phyloP scores from a whole-genome alignment of 108 stramenopile species.

The Pinguiococcus pyrenoidosus region DNA sequence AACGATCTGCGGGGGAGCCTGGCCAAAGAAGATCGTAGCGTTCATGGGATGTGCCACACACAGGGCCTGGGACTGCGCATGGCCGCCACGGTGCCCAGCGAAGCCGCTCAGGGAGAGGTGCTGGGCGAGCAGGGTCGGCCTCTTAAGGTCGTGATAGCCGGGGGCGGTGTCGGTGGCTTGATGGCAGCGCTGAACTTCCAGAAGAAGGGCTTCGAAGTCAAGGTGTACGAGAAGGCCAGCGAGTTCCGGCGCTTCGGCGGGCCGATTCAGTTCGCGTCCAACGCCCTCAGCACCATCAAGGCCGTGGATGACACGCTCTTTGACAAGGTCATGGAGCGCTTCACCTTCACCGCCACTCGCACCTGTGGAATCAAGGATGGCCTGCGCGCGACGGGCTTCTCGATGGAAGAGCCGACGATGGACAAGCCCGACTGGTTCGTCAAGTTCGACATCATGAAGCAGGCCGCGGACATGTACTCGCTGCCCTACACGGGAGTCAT shows the following conservation, averaged over 20 bases:
- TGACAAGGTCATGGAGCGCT: constrained; percentile 80
- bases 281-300: constrained; percentile 78
- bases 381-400: too few relatives aligned
- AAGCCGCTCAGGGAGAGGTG: too few relatives aligned
- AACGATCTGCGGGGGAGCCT: too few relatives aligned
- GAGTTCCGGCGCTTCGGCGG: constrained; percentile 88
- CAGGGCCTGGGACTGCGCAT: too few relatives aligned
- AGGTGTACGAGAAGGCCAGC: constrained; percentile 79
- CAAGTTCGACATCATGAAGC: constrained; percentile 77
- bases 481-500: constrained; percentile 91
- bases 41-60: too few relatives aligned
- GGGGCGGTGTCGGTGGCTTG: constrained; percentile 83
- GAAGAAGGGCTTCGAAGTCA: constrained; percentile 68
- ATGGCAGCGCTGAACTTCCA: constrained; percentile 74
- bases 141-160: constrained; percentile 78
- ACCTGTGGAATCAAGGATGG: constrained; percentile 93
- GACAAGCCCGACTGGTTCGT: constrained; percentile 92
- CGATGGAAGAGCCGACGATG: too few relatives aligned
- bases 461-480: constrained; percentile 73
- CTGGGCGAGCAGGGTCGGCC: too few relatives aligned
- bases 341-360: constrained; percentile 87
- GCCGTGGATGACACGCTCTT: constrained; percentile 75
- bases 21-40: too few relatives aligned
- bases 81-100: too few relatives aligned
- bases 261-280: constrained; percentile 91